Evolutionary conservation across 1,284 basidiomycete species (phyloP), one percentile per base, ranked within the genome.

Genomic region (Waitea zeae): DNA sequence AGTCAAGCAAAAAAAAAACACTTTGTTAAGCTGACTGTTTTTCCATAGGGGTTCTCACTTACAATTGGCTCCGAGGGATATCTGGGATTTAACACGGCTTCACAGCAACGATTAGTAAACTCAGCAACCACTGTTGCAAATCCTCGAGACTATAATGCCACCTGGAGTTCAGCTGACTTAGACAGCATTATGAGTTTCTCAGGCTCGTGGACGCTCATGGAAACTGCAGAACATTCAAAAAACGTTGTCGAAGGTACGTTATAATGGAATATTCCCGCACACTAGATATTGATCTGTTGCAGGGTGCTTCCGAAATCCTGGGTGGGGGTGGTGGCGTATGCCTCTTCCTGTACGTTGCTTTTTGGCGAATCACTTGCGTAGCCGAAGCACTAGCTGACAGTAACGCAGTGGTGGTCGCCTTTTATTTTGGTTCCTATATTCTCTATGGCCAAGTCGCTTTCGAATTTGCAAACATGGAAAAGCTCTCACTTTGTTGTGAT

Each of bases 361-460:
- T n/a, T n/a, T n/a, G n/a, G n/a, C n/a, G n/a, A n/a, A n/a, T n/a
- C n/a, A n/a, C n/a, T n/a, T n/a, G n/a, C n/a, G n/a, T n/a, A n/a
- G n/a, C n/a, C n/a, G n/a, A n/a, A n/a, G n/a, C n/a, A n/a, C n/a
- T n/a, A n/a, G n/a, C n/a, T n/a, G n/a, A n/a, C 79, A 44, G 62
- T 71, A 11, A 63, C 84, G 44, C 80, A 81, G 2, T 77, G 70
- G 62, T 84, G 81, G 70, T 68, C 76, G 28, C 53, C 80, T 42
- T 67, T 87, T 47, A 56, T 77, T 49, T 61, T 88, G 26, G 84
- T 89, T 11, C 87, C 86, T 5, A 47, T 78, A 22, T 89, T 87
- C 55, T 72, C 76, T n/a, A 57, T 68, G 1, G 71, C 73, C 39
- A 73, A 81, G 17, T 83, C 81, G n/a, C 56, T 89, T 37, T 67